Base-by-base conservation (phyloP, 495 filamentous ascomycete genomes). In the Annulohypoxylon nitens region DNA sequence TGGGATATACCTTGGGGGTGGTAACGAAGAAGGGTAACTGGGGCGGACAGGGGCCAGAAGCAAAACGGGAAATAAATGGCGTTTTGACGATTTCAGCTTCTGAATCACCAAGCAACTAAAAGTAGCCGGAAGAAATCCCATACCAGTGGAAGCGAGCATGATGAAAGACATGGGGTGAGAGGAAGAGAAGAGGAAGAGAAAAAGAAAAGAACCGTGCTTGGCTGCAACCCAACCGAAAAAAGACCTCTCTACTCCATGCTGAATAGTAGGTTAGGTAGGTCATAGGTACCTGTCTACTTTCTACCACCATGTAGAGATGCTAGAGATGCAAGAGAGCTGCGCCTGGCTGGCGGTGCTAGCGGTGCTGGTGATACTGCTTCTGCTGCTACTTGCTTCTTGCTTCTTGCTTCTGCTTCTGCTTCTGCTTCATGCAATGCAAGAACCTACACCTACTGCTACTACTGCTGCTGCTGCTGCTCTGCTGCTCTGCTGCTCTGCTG, bases 401-500 rank as follows among this genome's bases (percentile, higher is more conserved):
- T 11, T 43, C 1, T 7, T 54, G 62, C 43, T 63, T 51, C 11
- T 68, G 64, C 59, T 69, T 57, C 43, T 45, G 48, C 43, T 63
- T 67, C 18, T 68, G 64, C 59, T 65, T 62, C 60, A 73, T 73
- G 70, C 64, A 73, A 60, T 74, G 66, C 72, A 75, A 25, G 53
- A 67, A 43, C 39, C 14, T 47, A 20, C 43, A 11, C 12, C 37
- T 39, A 12, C 37, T 33, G 33, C 39, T 63, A 25, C 53, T 55
- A 5, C 16, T 61, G 48, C n/a, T n/a, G n/a, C n/a, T n/a, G n/a
- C n/a, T n/a, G n/a, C 20, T 23, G 20, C 20, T 23, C 48, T 72
- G 9, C 63, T 61, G 47, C 39, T 23, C 36, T n/a, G 18, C 53
- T 23, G 20, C 20, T 23, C 48, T 72, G 9, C 63, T 61, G 47